Conservation (phyloP, 768 basidiomycete species). For the Kondoa malvinella region DNA sequence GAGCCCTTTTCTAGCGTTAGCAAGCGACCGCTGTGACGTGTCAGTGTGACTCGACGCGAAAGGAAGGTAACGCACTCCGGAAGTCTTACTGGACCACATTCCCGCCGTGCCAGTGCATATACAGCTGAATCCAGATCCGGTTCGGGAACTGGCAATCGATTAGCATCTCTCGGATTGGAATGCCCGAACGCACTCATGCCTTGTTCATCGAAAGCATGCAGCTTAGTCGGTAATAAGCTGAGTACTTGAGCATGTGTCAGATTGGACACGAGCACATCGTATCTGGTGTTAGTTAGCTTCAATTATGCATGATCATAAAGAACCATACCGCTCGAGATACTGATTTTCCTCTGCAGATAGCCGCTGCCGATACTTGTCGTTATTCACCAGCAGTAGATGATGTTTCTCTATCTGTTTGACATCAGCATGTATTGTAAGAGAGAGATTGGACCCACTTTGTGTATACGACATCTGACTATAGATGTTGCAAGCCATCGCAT, state of each 20-base stretch:
- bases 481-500: slow-evolving; percentile 2
- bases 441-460: neutral
- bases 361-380: slow-evolving; percentile 1
- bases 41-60: neutral
- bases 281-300: neutral
- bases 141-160: slow-evolving; percentile 56
- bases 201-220: neutral
- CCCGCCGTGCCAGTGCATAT: slow-evolving; percentile 57
- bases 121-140: slow-evolving; percentile 64
- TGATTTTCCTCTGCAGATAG: slow-evolving; percentile 1
- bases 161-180: slow-evolving; percentile 8
- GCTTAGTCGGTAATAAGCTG: neutral
- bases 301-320: neutral
- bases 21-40: slow-evolving; percentile 43
- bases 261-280: neutral
- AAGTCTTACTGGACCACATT: slow-evolving; percentile 39
- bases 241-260: neutral
- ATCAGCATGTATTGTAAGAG: too few species aligned
- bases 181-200: slow-evolving; percentile 31
- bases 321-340: slow-evolving; percentile 4
- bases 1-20: slow-evolving; percentile 63
- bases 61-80: slow-evolving; percentile 31
- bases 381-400: neutral
- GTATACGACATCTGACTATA: neutral
- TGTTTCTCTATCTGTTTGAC: slow-evolving; percentile 3